Evolutionary conservation across 2,329 filamentous ascomycete species (phyloP).

Genomic region (Diaporthe ilicicola): DNA sequence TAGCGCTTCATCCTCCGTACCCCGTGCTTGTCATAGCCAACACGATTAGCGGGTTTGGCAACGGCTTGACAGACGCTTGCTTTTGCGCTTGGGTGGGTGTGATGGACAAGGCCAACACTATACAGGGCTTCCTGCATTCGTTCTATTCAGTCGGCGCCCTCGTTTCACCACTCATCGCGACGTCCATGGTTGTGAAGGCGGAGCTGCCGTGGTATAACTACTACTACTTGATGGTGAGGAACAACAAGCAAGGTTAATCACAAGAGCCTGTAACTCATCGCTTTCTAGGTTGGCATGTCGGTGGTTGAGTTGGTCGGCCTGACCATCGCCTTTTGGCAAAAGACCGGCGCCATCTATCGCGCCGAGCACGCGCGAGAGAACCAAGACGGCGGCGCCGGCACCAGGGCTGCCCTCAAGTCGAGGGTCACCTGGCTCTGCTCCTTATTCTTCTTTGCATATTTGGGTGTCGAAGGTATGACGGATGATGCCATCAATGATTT

Average conservation of each 20-base stretch:
- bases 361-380: slow-evolving; percentile 18
- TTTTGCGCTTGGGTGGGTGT: slow-evolving; percentile 73
- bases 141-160: slow-evolving; percentile 78
- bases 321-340: slow-evolving; percentile 67
- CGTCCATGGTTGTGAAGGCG: slow-evolving; percentile 73
- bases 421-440: slow-evolving; percentile 77
- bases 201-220: slow-evolving; percentile 74
- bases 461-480: slow-evolving; percentile 78
- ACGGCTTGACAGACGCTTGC: slow-evolving; percentile 70
- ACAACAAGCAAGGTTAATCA: not conserved
- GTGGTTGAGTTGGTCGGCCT: slow-evolving; percentile 63
- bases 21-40: slow-evolving; percentile 71
- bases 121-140: slow-evolving; percentile 77
- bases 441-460: slow-evolving; percentile 79
- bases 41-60: slow-evolving; percentile 74
- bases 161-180: slow-evolving; percentile 74
- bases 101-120: slow-evolving; percentile 76
- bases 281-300: slow-evolving; percentile 56
- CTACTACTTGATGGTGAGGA: slow-evolving; percentile 73
- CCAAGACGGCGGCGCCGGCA: slow-evolving; percentile 53
- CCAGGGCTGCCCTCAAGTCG: slow-evolving; percentile 52
- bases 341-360: slow-evolving; percentile 37
- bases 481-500: slow-evolving; percentile 55
- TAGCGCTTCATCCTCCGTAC: slow-evolving; percentile 74
- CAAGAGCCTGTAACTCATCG: not conserved